Percentiles rank a stretch among this genome's conserved stretches.
phyloP scores from a whole-genome alignment of 2,329 filamentous ascomycete genomes.

The Aspergillus proliferans region DNA sequence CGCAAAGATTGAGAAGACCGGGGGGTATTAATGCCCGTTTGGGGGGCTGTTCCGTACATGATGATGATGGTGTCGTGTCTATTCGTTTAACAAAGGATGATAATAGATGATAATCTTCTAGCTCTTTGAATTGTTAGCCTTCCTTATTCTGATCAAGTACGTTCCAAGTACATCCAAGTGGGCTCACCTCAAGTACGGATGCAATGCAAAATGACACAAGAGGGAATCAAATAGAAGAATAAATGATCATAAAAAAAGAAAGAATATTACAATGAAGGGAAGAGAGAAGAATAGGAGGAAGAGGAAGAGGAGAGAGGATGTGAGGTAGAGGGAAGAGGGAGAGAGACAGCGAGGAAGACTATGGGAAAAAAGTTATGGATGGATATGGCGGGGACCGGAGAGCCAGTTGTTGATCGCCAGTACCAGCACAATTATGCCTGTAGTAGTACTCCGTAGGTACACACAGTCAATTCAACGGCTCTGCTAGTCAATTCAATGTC shows the following conservation, averaged over 20 bases:
- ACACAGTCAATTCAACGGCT: background rate
- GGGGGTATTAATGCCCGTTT: constrained; percentile 95
- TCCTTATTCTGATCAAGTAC: too few relatives aligned
- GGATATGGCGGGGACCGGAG: background rate
- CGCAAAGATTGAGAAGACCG: constrained; percentile 88
- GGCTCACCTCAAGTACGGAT: too few relatives aligned
- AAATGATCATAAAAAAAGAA: constrained; percentile 9
- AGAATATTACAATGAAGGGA: constrained; percentile 6
- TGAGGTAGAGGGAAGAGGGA: background rate
- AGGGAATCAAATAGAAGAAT: constrained; percentile 20
- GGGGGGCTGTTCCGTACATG: constrained; percentile 86
- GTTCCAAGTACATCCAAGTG: too few relatives aligned
- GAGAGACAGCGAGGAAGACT: background rate
- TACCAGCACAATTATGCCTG: too few relatives aligned
- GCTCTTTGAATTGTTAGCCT: too few relatives aligned
- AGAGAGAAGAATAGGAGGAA: constrained; percentile 7
- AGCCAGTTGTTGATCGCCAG: background rate
- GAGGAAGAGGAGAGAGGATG: constrained; percentile 1
- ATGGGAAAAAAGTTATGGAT: background rate
- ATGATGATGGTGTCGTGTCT: constrained; percentile 25
- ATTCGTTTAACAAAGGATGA: background rate
- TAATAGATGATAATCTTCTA: too few relatives aligned
- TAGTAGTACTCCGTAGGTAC: too few relatives aligned
- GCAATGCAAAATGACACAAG: constrained; percentile 17
- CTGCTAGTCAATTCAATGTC: too few relatives aligned